Evolutionary conservation across 345 rosid genomes (phyloP).

Genomic region (Eucalyptus albens): DNA sequence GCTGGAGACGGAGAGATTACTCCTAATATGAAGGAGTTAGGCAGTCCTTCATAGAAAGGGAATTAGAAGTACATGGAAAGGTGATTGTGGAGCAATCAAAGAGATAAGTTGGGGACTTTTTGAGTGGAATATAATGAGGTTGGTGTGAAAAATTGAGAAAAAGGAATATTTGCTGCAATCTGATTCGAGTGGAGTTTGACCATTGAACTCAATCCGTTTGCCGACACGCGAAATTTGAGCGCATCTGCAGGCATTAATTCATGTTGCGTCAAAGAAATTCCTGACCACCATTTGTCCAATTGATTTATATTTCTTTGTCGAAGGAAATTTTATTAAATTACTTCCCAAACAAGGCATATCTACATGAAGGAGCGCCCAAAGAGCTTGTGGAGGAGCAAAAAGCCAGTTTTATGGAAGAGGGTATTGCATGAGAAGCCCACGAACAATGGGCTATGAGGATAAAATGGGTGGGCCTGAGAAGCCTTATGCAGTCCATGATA

Average conservation of each 20-base stretch:
- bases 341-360: not conserved
- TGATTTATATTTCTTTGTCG: too few relatives aligned
- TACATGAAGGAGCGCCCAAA: not conserved
- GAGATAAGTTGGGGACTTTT: not conserved
- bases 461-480: not conserved
- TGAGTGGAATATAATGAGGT: too few relatives aligned
- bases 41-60: not conserved
- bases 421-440: not conserved
- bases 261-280: not conserved
- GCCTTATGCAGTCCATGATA: not conserved
- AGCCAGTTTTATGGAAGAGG: not conserved
- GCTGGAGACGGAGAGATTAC: not conserved
- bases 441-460: not conserved
- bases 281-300: not conserved
- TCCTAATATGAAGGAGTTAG: not conserved
- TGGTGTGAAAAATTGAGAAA: not conserved
- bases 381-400: not conserved
- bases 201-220: not conserved
- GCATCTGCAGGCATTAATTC: not conserved
- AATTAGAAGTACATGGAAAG: not conserved
- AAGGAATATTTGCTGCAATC: not conserved
- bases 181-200: not conserved
- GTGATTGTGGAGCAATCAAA: not conserved
- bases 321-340: too few relatives aligned
- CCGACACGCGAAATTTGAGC: not conserved